Percentiles rank a stretch among this genome's conserved stretches.
phyloP scores from a whole-genome alignment of 2,329 filamentous ascomycete species.

The Diplodia scrobiculata region DNA sequence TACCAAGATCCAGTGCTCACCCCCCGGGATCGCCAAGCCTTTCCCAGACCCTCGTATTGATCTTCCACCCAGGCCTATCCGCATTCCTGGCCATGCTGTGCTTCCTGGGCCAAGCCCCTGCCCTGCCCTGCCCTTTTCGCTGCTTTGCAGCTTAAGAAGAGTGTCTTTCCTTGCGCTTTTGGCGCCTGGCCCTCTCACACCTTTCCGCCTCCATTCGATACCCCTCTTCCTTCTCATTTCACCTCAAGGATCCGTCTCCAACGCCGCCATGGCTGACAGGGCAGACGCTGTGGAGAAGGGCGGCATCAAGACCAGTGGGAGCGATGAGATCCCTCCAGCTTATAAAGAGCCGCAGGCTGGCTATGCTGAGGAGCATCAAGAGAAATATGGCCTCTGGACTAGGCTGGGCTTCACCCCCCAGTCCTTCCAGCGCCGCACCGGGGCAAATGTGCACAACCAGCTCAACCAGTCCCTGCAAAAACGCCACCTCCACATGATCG shows the following conservation, averaged over 20 bases:
- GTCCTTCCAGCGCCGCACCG: slow-evolving; percentile 44
- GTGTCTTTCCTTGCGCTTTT: not conserved
- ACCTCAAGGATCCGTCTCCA: not conserved
- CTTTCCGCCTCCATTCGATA: too few relatives aligned
- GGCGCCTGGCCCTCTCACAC: not conserved
- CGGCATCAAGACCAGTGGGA: slow-evolving; percentile 17
- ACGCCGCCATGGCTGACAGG: slow-evolving; percentile 18
- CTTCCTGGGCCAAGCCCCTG: not conserved
- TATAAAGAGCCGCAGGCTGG: not conserved
- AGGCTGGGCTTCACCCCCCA: slow-evolving; percentile 45
- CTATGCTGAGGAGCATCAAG: not conserved
- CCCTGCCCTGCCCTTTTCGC: slow-evolving; percentile 1
- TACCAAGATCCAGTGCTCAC: slow-evolving; percentile 11
- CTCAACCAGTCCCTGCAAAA: slow-evolving; percentile 61
- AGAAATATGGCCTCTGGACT: slow-evolving; percentile 41
- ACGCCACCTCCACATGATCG: slow-evolving; percentile 94
- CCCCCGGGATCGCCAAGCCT: slow-evolving; percentile 13
- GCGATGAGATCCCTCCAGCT: slow-evolving; percentile 10
- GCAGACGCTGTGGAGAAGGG: slow-evolving; percentile 26
- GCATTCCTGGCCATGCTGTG: not conserved
- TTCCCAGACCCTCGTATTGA: slow-evolving; percentile 21
- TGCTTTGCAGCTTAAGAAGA: not conserved
- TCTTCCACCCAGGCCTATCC: not conserved
- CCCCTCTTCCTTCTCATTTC: not conserved
- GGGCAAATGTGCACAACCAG: slow-evolving; percentile 38